Conservation (phyloP, 495 filamentous ascomycete species). For the Xylaria palmicola region DNA sequence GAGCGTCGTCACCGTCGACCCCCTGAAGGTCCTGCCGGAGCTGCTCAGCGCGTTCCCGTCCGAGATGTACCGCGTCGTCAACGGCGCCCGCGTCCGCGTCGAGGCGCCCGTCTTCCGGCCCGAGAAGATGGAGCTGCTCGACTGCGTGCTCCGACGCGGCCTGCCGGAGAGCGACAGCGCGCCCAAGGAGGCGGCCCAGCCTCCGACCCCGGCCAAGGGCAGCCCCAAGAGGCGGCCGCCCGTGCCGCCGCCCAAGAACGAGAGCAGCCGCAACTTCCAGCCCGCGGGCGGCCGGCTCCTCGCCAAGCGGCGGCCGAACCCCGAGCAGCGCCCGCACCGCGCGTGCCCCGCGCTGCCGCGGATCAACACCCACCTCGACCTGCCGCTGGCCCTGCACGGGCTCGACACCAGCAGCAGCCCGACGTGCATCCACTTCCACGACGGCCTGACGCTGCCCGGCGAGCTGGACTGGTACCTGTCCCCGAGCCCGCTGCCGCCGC, state of each 20-base stretch:
- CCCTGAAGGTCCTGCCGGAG: slow-evolving; percentile 20
- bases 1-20: slow-evolving; percentile 11
- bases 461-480: slow-evolving; percentile 13
- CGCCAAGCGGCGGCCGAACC: not conserved
- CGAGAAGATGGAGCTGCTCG: slow-evolving; percentile 18
- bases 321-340: not conserved
- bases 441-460: slow-evolving; percentile 9
- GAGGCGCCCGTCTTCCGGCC: slow-evolving; percentile 6
- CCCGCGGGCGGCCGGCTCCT: not conserved
- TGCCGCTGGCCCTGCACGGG: not conserved
- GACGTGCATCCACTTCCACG: slow-evolving; percentile 8
- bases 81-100: slow-evolving; percentile 2
- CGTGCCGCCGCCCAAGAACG: not conserved
- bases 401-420: slow-evolving; percentile 13
- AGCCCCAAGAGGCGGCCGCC: not conserved
- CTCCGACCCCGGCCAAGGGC: not conserved
- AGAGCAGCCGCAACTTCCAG: not conserved
- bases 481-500: not conserved
- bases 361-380: slow-evolving; percentile 1
- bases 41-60: slow-evolving; percentile 7
- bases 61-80: slow-evolving; percentile 6
- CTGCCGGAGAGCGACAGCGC: slow-evolving; percentile 4
- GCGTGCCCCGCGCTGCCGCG: not conserved
- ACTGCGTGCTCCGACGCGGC: slow-evolving; percentile 18
- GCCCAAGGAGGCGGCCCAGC: not conserved